Conservation (phyloP, 2,329 filamentous ascomycete genomes). For the Trichoderma atrobrunneum region DNA sequence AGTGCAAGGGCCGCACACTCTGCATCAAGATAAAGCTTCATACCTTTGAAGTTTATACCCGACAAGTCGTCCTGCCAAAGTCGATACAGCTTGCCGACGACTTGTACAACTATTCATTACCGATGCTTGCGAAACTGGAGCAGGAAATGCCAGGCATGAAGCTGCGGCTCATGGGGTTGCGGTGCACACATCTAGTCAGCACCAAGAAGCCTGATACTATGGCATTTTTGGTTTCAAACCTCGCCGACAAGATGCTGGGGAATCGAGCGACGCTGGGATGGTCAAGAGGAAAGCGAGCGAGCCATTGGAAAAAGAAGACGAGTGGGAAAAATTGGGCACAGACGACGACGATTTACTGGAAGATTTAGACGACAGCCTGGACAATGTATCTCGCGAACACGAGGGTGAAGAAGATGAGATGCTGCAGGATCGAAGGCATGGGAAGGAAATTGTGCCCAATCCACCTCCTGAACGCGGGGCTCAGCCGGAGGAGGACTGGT, state of each 20-base stretch:
- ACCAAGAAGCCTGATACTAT: conserved; percentile 77
- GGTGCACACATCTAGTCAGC: conserved; percentile 83
- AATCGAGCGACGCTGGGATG: conserved; percentile 18
- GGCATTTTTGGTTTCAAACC: conserved; percentile 71
- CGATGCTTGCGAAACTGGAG: conserved; percentile 80
- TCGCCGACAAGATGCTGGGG: conserved; percentile 25
- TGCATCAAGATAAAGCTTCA: conserved; percentile 92
- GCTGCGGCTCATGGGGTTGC: conserved; percentile 80
- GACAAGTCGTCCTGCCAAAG: conserved; percentile 73
- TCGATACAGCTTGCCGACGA: conserved; percentile 74
- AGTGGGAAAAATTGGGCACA: conserved; percentile 68
- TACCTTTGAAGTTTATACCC: conserved; percentile 85
- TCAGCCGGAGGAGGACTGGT: conserved; percentile 51
- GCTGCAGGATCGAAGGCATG: conserved; percentile 35
- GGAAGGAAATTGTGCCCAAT: conserved; percentile 52
- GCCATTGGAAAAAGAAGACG: conserved; percentile 35
- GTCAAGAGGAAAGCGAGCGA: conserved; percentile 38
- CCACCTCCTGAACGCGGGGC: conserved; percentile 28
- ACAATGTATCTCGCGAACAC: neutral
- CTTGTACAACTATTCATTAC: conserved; percentile 75
- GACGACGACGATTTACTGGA: conserved; percentile 49
- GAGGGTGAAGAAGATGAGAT: neutral
- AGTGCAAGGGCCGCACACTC: conserved; percentile 86
- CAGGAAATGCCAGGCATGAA: conserved; percentile 78
- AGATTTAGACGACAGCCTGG: neutral